phyloP scores from a whole-genome alignment of 1,284 basidiomycete genomes.

The Mixia osmundae region DNA sequence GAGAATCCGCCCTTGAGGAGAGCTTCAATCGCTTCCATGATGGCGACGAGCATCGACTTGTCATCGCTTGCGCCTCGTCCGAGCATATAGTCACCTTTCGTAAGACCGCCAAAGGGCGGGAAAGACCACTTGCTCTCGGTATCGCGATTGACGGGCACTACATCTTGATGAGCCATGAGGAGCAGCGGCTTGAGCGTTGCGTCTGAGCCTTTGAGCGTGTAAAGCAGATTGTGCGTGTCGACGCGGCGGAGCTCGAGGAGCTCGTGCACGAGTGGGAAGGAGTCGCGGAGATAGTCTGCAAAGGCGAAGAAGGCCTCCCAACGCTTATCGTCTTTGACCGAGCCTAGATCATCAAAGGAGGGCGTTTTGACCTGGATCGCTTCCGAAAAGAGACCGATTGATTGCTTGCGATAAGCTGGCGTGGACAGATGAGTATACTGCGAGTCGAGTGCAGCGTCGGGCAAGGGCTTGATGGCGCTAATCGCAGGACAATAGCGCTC shows the following conservation, averaged over 20 bases:
- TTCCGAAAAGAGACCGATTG: neutral
- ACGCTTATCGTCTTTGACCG: constrained; percentile 2
- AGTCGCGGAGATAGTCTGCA: constrained; percentile 19
- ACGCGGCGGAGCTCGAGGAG: constrained; percentile 33
- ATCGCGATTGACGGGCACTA: constrained; percentile 34
- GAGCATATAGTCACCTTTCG: constrained; percentile 34
- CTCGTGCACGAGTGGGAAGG: constrained; percentile 23
- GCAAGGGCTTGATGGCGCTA: too few relatives aligned
- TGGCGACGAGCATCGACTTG: constrained; percentile 18
- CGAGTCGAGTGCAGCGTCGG: too few relatives aligned
- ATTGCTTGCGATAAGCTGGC: neutral
- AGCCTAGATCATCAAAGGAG: constrained; percentile 5
- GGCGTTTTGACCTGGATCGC: constrained; percentile 3
- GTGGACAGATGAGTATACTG: too few relatives aligned
- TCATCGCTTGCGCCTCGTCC: constrained; percentile 31
- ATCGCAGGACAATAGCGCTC: too few relatives aligned
- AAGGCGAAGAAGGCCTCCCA: constrained; percentile 12
- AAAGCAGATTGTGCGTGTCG: constrained; percentile 40
- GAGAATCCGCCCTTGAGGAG: constrained; percentile 32
- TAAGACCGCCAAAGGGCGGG: constrained; percentile 39
- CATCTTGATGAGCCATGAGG: constrained; percentile 41
- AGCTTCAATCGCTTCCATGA: constrained; percentile 30
- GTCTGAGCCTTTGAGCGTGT: constrained; percentile 37
- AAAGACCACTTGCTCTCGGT: constrained; percentile 34
- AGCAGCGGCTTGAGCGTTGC: constrained; percentile 36